Percentiles rank a stretch among this genome's conserved stretches.
These are phyloP conservation scores for Draba incana DNA, from an alignment of 345 rosid species.

Conservation along the genomic window DNA sequence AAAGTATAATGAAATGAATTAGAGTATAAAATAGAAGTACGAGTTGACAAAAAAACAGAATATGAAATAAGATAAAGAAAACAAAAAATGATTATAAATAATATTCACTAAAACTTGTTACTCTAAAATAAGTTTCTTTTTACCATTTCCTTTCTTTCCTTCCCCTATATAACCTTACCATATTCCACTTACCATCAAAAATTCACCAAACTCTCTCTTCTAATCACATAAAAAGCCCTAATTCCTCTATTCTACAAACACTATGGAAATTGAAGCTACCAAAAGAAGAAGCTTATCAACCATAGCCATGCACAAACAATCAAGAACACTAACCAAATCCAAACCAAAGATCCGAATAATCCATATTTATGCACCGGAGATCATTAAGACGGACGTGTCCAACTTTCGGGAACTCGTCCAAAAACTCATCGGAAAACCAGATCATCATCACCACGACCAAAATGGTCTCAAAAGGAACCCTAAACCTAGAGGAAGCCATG, in stretches of 20 bases:
- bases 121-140: background rate
- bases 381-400: constrained; percentile 81
- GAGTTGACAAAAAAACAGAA: constrained; percentile 15
- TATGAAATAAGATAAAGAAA: background rate
- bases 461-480: constrained; percentile 38
- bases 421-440: constrained; percentile 77
- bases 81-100: background rate
- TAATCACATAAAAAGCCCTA: constrained; percentile 23
- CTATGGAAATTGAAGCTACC: constrained; percentile 43
- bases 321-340: constrained; percentile 54
- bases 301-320: constrained; percentile 50
- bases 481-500: constrained; percentile 18
- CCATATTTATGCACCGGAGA: constrained; percentile 86
- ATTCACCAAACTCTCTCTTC: constrained; percentile 41
- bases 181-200: constrained; percentile 32
- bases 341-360: constrained; percentile 79
- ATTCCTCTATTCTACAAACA: background rate
- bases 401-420: constrained; percentile 83
- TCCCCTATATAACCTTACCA: constrained; percentile 31
- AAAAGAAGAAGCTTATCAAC: constrained; percentile 41
- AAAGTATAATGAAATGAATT: too few species aligned
- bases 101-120: constrained; percentile 7
- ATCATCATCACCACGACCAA: constrained; percentile 36
- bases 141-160: background rate
- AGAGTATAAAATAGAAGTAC: background rate